A percentile compares a stretch with the other conserved stretches of the same genome.
These are phyloP conservation scores for Wallacemonas rigidus DNA, from an alignment of 208 protist genomes.

Conservation along the genomic window DNA sequence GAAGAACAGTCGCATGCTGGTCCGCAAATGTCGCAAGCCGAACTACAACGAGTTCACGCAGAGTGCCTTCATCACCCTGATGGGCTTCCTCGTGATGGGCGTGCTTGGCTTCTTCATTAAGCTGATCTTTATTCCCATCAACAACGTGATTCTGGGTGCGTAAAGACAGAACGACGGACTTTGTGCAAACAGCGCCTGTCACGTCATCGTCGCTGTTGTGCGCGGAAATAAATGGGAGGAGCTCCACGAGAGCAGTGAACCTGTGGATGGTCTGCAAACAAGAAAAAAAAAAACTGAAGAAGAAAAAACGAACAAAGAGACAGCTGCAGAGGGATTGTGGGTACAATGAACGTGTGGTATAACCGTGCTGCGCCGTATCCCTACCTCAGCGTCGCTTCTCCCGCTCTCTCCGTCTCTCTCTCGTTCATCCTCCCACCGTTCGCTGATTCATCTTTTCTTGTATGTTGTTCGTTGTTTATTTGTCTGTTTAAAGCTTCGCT, in stretches of 20 bases:
- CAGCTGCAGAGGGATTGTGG: background rate
- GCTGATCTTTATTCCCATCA: constrained; percentile 96
- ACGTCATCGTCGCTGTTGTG: no score
- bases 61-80: constrained; percentile 78
- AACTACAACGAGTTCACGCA: constrained; percentile 94
- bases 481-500: no score
- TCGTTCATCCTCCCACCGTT: no score
- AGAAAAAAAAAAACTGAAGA: constrained; percentile 6
- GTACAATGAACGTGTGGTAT: background rate
- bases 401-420: no score
- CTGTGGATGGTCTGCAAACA: background rate
- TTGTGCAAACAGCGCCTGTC: no score
- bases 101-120: constrained; percentile 96
- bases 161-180: constrained; percentile 10
- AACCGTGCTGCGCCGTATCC: background rate
- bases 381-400: no score
- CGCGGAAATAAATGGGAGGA: no score
- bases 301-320: constrained; percentile 7
- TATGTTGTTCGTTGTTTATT: background rate
- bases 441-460: constrained; percentile 1
- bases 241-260: no score
- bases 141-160: constrained; percentile 93
- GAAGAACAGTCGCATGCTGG: constrained; percentile 89
- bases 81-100: constrained; percentile 95
- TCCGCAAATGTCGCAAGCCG: constrained; percentile 92